Percentiles rank a stretch among this genome's conserved stretches.
These are phyloP conservation scores for Syzygium aqueum DNA, from an alignment of 345 rosid species.

Conservation along the genomic window DNA sequence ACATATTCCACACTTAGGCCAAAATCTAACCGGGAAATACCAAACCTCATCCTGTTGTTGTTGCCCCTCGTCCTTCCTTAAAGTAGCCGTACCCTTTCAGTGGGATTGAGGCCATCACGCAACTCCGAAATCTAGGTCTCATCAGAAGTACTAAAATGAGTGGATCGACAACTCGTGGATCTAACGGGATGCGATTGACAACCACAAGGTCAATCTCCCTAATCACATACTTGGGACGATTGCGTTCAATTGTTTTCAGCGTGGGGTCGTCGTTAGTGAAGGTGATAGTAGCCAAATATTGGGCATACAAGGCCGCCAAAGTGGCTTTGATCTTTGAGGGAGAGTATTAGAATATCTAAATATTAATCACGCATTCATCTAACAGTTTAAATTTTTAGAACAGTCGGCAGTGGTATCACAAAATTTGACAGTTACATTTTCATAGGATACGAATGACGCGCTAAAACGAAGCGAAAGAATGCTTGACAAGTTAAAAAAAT, in stretches of 20 bases:
- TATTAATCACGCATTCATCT: no score
- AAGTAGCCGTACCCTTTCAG: neutral
- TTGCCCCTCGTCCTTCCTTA: neutral
- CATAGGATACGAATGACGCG: neutral
- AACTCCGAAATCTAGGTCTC: neutral
- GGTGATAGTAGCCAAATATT: neutral
- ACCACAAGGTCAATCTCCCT: neutral
- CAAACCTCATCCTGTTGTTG: neutral
- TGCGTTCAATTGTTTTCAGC: no score
- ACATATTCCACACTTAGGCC: neutral
- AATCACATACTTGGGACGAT: neutral
- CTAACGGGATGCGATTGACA: neutral
- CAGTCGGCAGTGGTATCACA: rapidly evolving
- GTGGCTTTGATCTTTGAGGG: neutral
- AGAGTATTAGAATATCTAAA: no score
- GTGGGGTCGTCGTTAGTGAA: neutral
- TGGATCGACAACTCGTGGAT: neutral
- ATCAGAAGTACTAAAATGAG: neutral
- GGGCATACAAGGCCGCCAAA: neutral
- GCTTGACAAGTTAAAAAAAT: neutral
- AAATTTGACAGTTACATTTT: neutral
- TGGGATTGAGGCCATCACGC: rapidly evolving
- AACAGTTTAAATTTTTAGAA: no score
- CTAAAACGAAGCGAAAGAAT: neutral
- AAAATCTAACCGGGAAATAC: neutral